Evolutionary conservation across 257 asterid species (phyloP), one percentile per base, ranked within the genome.

Genomic region (Scutellaria minor): DNA sequence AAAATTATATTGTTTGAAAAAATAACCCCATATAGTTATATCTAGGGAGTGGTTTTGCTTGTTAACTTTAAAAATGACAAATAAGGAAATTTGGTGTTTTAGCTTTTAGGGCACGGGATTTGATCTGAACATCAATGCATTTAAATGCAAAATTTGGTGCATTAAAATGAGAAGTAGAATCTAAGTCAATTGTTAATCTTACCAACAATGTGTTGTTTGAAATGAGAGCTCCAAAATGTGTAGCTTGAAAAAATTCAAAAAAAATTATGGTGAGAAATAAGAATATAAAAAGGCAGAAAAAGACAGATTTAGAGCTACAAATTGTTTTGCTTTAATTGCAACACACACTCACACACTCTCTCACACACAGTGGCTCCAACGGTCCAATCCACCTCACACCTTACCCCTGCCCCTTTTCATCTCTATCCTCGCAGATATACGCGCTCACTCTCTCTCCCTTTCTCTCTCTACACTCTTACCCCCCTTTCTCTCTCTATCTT

Each of bases 351-450:
- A 52, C 44, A 55, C 37, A 31, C 37, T 31, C 64, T 54, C 60
- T 22, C 44, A 55, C 56, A 51, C 71, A 52, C 67, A 45, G 67
- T 56, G 64, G 70, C 70, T 77, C 81, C 80, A 69, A 77, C 79
- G 84, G 81, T 81, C 75, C 78, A 59, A 81, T 77, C 79, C 79
- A 81, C 75, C 81, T 72, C 77, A 60, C 79, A 42, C 62, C 58
- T n/a, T 71, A n/a, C 37, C 61, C 69, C 45, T 41, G 1, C n/a
- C 51, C 64, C n/a, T 55, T 59, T 80, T 80, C 76, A 76, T 73
- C 79, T 57, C 74, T 72, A 76, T 73, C 84, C 65, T 54, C 44
- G n/a, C 20, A 46, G 44, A 14, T 59, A 45, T 13, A 50, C 65
- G 10, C 74, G 9, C 74, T 47, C 66, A 0, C 69, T 60, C 69